phyloP scores from a whole-genome alignment of 352 stramenopile species.

The Phytophthora boehmeriae region DNA sequence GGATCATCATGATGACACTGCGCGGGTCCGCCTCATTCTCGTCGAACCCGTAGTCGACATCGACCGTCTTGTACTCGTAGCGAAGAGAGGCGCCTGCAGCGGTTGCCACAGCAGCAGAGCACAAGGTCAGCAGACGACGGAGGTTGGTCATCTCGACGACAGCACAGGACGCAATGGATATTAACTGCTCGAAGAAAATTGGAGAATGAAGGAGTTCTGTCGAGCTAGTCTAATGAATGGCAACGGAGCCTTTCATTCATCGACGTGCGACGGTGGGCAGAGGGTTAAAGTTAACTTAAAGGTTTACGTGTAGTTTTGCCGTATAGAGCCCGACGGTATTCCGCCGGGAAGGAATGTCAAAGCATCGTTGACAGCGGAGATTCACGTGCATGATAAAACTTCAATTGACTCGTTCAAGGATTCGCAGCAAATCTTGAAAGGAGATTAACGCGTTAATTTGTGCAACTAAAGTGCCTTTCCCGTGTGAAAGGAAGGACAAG shows the following conservation, averaged over 20 bases:
- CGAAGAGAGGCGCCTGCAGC: conserved; percentile 28
- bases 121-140: conserved; percentile 21
- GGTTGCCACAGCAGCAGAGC: conserved; percentile 25
- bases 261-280: neutral
- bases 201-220: too few relatives aligned
- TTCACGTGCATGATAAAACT: neutral
- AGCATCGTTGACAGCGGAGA: conserved; percentile 3
- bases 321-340: neutral
- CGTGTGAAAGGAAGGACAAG: too few relatives aligned
- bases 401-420: too few relatives aligned
- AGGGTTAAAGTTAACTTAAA: too few relatives aligned
- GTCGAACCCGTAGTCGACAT: conserved; percentile 66
- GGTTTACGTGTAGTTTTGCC: too few relatives aligned
- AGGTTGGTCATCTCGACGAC: conserved; percentile 40
- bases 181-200: neutral
- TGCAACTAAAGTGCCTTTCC: too few relatives aligned
- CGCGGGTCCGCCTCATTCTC: conserved; percentile 47
- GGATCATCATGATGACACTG: conserved; percentile 80
- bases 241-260: conserved; percentile 9
- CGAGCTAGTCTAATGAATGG: too few relatives aligned
- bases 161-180: neutral
- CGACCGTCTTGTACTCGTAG: conserved; percentile 70
- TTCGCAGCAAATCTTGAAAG: too few relatives aligned
- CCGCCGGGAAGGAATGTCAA: neutral
- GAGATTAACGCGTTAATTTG: too few relatives aligned